A percentile compares a stretch with the other conserved stretches of the same genome.
Conservation (phyloP, 2,329 filamentous ascomycete genomes). For the Fonsecaea erecta region DNA sequence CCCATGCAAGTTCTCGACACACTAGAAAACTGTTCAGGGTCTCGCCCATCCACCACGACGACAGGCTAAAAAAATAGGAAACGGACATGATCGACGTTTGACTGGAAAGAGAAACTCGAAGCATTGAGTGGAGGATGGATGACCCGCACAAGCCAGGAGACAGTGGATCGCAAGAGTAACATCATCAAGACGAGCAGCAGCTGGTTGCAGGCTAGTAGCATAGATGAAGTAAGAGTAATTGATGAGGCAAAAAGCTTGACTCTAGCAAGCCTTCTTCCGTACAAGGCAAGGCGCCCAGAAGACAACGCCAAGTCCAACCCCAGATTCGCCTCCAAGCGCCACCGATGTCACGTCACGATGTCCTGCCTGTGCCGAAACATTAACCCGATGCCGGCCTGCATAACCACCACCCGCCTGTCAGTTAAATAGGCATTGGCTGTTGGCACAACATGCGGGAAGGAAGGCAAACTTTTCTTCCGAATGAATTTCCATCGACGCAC, state of each 20-base stretch:
- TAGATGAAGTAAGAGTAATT: neutral
- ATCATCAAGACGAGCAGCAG: neutral
- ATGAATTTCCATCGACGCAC: neutral
- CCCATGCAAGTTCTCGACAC: neutral
- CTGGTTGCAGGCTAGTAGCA: neutral
- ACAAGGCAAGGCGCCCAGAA: neutral
- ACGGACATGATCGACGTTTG: constrained; percentile 18
- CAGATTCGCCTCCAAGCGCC: constrained; percentile 14
- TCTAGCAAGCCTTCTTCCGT: neutral
- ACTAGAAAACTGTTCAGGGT: neutral
- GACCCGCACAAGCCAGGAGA: constrained; percentile 4
- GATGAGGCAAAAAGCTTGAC: constrained; percentile 4
- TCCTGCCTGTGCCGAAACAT: neutral
- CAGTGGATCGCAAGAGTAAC: neutral
- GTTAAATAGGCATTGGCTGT: neutral
- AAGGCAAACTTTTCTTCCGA: neutral
- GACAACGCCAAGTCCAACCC: constrained; percentile 7
- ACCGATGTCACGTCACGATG: neutral
- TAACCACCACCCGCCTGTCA: neutral
- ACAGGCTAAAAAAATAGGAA: neutral
- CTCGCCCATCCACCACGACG: neutral
- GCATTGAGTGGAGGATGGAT: constrained; percentile 12
- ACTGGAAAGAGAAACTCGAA: constrained; percentile 8
- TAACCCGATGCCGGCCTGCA: neutral
- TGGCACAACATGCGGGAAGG: neutral